Percentiles rank a stretch among this genome's conserved stretches.
Conservation (phyloP, 2,329 filamentous ascomycete genomes). For the Phyllosticta citrichinensis region DNA sequence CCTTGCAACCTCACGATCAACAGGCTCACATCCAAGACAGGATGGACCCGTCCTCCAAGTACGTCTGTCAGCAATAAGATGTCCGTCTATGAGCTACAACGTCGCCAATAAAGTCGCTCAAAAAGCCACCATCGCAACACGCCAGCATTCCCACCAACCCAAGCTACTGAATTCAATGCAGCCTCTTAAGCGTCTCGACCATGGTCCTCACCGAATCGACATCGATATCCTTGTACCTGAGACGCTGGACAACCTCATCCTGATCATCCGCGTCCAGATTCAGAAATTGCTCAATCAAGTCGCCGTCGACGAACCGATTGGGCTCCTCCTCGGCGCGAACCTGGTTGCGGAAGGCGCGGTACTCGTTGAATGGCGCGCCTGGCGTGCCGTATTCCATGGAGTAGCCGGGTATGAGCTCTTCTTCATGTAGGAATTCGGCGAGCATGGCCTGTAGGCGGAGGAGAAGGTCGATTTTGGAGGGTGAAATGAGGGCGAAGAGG, state of each 20-base stretch:
- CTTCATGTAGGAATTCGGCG: conserved; percentile 45
- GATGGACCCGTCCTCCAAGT: too few relatives aligned
- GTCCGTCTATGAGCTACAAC: too few relatives aligned
- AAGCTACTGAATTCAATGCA: conserved; percentile 24
- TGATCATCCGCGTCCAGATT: conserved; percentile 54
- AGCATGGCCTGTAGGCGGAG: conserved; percentile 70
- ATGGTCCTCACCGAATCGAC: conserved; percentile 48
- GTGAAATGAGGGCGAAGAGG: conserved; percentile 70
- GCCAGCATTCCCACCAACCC: too few relatives aligned
- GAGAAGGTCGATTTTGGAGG: conserved; percentile 64
- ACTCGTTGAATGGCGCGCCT: conserved; percentile 65
- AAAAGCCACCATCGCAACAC: too few relatives aligned
- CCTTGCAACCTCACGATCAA: too few relatives aligned
- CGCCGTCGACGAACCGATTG: conserved; percentile 82
- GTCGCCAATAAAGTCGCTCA: too few relatives aligned
- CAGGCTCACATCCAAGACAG: too few relatives aligned
- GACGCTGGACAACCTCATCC: conserved; percentile 40
- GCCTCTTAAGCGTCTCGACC: conserved; percentile 46
- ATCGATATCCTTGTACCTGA: conserved; percentile 47
- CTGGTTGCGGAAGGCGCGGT: conserved; percentile 70
- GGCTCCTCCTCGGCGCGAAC: conserved; percentile 65
- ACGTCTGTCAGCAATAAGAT: too few relatives aligned
- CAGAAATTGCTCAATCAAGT: conserved; percentile 78
- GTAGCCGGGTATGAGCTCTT: conserved; percentile 51
- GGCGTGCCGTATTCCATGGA: conserved; percentile 39